These are phyloP conservation scores for Penicillium riverlandense DNA, from an alignment of 495 filamentous ascomycete genomes.

Conservation along the genomic window DNA sequence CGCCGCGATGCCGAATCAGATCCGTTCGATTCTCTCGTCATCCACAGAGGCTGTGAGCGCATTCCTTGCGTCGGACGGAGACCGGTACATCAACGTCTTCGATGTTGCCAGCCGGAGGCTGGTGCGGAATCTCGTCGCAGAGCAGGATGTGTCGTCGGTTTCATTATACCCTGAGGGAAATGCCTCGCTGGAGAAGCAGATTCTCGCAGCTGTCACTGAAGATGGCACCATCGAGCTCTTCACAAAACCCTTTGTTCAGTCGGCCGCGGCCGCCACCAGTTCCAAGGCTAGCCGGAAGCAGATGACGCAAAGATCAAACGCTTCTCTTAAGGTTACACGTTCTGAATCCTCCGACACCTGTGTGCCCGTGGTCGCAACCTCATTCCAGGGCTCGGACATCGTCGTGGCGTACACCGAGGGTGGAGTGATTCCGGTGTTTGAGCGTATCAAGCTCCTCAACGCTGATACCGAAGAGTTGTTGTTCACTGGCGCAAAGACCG, in stretches of 20 bases:
- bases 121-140: conserved; percentile 45
- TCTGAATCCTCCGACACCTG: conserved; percentile 34
- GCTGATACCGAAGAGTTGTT: conserved; percentile 39
- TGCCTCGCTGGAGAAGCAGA: conserved; percentile 26
- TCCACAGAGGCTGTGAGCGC: conserved; percentile 22
- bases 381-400: conserved; percentile 43
- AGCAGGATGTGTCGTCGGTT: conserved; percentile 40
- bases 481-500: conserved; percentile 37
- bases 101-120: conserved; percentile 35
- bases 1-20: conserved; percentile 45
- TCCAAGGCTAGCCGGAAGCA: conserved; percentile 41
- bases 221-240: conserved; percentile 53
- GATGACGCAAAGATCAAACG: conserved; percentile 43
- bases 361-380: conserved; percentile 38
- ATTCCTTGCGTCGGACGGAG: conserved; percentile 44
- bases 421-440: conserved; percentile 48
- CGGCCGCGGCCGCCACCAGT: conserved; percentile 22
- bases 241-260: conserved; percentile 43
- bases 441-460: conserved; percentile 45
- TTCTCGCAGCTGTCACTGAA: conserved; percentile 44
- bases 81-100: conserved; percentile 51
- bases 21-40: conserved; percentile 43
- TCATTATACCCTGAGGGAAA: conserved; percentile 20
- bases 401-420: conserved; percentile 49
- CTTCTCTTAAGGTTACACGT: conserved; percentile 42